These are phyloP conservation scores for Suillus cothurnatus DNA, from an alignment of 768 basidiomycete species.

Conservation along the genomic window DNA sequence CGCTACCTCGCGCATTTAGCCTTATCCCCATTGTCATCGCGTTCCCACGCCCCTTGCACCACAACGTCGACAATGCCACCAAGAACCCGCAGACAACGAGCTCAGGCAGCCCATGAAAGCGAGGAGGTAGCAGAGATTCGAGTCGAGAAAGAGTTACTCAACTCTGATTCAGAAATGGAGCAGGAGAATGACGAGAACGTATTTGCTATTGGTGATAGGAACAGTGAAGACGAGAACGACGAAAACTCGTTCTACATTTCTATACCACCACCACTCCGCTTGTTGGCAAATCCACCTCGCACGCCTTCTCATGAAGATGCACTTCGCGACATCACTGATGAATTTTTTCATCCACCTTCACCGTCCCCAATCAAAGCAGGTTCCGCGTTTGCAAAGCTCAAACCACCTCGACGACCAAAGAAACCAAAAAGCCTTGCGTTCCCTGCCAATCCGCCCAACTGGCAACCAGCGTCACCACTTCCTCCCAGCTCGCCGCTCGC, in stretches of 20 bases:
- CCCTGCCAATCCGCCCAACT: slow-evolving; percentile 35
- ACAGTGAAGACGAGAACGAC: slow-evolving; percentile 8
- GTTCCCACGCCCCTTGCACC: slow-evolving; percentile 24
- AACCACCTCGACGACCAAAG: slow-evolving; percentile 35
- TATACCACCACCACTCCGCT: slow-evolving; percentile 14
- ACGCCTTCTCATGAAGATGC: slow-evolving; percentile 28
- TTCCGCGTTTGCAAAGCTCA: slow-evolving; percentile 13
- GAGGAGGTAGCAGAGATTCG: slow-evolving; percentile 11
- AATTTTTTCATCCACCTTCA: slow-evolving; percentile 36
- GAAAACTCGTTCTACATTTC: slow-evolving; percentile 15
- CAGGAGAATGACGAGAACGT: slow-evolving; percentile 14
- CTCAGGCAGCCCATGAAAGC: slow-evolving; percentile 20
- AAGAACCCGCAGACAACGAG: slow-evolving; percentile 21
- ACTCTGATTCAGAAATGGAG: neutral
- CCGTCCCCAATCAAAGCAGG: slow-evolving; percentile 31
- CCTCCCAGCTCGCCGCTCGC: slow-evolving; percentile 36
- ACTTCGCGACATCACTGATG: slow-evolving; percentile 36
- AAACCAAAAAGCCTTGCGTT: slow-evolving; percentile 33
- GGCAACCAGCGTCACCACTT: slow-evolving; percentile 34
- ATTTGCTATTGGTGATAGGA: neutral
- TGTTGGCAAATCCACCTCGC: slow-evolving; percentile 17
- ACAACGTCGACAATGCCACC: slow-evolving; percentile 11
- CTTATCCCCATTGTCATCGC: neutral
- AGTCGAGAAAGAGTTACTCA: neutral
- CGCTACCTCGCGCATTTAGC: neutral